Evolutionary conservation across 306 rosid species (phyloP).

Genomic region (Vigna mungo): DNA sequence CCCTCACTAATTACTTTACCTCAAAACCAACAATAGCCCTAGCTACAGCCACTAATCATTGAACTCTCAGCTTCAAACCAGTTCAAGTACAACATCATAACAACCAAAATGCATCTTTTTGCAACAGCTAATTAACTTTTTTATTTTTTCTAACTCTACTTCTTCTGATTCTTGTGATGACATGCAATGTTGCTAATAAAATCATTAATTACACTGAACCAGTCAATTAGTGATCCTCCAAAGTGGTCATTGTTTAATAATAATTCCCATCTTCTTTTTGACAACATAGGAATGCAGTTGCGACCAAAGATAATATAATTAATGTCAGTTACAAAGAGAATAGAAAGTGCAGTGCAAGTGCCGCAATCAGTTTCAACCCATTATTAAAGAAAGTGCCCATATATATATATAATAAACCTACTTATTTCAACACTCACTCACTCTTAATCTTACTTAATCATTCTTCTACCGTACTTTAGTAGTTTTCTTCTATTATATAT

Average conservation of each 20-base stretch:
- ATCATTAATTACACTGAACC: constrained; percentile 16
- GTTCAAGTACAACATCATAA: constrained; percentile 41
- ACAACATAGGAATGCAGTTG: constrained; percentile 46
- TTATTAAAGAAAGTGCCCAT: constrained; percentile 46
- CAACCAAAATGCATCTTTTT: constrained; percentile 44
- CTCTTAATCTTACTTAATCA: neutral
- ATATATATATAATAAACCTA: neutral
- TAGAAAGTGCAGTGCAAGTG: constrained; percentile 46
- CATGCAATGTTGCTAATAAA: constrained; percentile 38
- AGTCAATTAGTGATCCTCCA: constrained; percentile 37
- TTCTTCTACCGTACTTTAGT: neutral
- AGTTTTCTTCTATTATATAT: too few relatives aligned
- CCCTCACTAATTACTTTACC: too few relatives aligned
- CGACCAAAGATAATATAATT: constrained; percentile 51
- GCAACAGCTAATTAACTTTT: constrained; percentile 35
- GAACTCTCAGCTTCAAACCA: too few relatives aligned
- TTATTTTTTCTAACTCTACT: neutral
- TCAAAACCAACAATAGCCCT: too few relatives aligned
- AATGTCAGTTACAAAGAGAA: constrained; percentile 50
- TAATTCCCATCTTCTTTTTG: constrained; percentile 45
- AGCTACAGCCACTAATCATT: too few relatives aligned
- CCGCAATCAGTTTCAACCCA: constrained; percentile 49
- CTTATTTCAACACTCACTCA: neutral
- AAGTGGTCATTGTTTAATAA: constrained; percentile 52
- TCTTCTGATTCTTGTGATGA: neutral